These are phyloP conservation scores for Protomyces arabidopsidicola DNA, from an alignment of 1,139 yeast species.

Conservation along the genomic window DNA sequence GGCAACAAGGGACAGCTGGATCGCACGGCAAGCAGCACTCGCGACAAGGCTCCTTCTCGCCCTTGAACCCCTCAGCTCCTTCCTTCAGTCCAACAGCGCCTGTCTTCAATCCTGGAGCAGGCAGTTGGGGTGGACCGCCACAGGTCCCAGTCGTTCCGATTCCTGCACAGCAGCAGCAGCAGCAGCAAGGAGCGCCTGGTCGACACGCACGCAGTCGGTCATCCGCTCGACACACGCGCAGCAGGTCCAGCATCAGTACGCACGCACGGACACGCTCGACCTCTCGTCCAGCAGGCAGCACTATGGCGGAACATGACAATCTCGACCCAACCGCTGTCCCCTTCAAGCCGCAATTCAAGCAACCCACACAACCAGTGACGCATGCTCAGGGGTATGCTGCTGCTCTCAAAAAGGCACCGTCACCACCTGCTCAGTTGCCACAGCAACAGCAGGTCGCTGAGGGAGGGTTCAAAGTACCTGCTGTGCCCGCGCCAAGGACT, in stretches of 20 bases:
- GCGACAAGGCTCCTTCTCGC: neutral
- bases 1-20: conserved; percentile 2
- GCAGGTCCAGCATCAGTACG: conserved; percentile 2
- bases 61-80: neutral
- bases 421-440: conserved; percentile 2
- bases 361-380: conserved; percentile 15
- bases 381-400: conserved; percentile 26
- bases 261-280: conserved; percentile 3
- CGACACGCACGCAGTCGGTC: conserved; percentile 4
- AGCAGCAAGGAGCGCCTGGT: neutral
- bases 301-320: conserved; percentile 1
- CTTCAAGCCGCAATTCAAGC: conserved; percentile 22
- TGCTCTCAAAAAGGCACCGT: conserved; percentile 18
- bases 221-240: conserved; percentile 13
- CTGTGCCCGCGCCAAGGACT: neutral
- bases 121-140: conserved; percentile 10
- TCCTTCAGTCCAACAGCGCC: conserved; percentile 21
- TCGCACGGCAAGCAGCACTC: neutral
- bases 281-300: neutral
- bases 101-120: conserved; percentile 15
- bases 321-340: conserved; percentile 17
- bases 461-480: conserved; percentile 17
- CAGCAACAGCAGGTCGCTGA: neutral
- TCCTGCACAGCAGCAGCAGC: neutral
- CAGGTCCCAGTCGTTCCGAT: neutral